Evolutionary conservation across 2,329 filamentous ascomycete genomes (phyloP).

Genomic region (Aurifilum marmelostoma): DNA sequence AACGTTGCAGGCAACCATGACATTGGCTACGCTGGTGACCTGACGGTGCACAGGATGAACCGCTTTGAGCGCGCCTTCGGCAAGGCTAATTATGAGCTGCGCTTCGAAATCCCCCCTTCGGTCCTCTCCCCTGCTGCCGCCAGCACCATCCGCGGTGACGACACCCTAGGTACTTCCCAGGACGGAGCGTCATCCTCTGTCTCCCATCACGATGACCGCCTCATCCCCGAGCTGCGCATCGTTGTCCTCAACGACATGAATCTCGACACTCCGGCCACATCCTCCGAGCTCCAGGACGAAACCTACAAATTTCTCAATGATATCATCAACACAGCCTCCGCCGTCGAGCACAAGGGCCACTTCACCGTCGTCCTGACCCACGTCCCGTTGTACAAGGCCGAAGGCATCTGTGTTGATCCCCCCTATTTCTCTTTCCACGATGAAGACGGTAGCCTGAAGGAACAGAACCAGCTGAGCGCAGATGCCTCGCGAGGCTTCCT

Average conservation of each 20-base stretch:
- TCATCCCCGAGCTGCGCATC: slow-evolving; percentile 74
- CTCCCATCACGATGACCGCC: slow-evolving; percentile 48
- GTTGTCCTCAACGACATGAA: slow-evolving; percentile 92
- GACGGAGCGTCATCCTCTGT: slow-evolving; percentile 34
- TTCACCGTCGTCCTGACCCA: slow-evolving; percentile 90
- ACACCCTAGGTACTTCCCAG: neutral
- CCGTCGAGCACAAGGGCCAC: slow-evolving; percentile 64
- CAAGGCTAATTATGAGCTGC: slow-evolving; percentile 86
- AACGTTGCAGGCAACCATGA: slow-evolving; percentile 96
- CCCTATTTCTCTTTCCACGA: slow-evolving; percentile 82
- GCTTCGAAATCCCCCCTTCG: slow-evolving; percentile 63
- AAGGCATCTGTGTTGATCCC: slow-evolving; percentile 79
- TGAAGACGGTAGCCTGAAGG: slow-evolving; percentile 70
- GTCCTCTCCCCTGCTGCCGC: slow-evolving; percentile 42
- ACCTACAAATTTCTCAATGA: slow-evolving; percentile 79
- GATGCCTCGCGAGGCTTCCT: slow-evolving; percentile 76
- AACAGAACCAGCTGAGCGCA: slow-evolving; percentile 87
- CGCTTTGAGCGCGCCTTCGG: slow-evolving; percentile 88
- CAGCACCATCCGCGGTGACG: slow-evolving; percentile 39
- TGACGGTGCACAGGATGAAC: slow-evolving; percentile 72
- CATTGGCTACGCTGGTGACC: slow-evolving; percentile 92
- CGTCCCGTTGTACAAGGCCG: slow-evolving; percentile 83
- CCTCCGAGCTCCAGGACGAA: slow-evolving; percentile 67
- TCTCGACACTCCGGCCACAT: slow-evolving; percentile 79
- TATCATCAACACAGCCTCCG: slow-evolving; percentile 63